Conservation (phyloP, 495 filamentous ascomycete genomes). For the Xylaria curta region DNA sequence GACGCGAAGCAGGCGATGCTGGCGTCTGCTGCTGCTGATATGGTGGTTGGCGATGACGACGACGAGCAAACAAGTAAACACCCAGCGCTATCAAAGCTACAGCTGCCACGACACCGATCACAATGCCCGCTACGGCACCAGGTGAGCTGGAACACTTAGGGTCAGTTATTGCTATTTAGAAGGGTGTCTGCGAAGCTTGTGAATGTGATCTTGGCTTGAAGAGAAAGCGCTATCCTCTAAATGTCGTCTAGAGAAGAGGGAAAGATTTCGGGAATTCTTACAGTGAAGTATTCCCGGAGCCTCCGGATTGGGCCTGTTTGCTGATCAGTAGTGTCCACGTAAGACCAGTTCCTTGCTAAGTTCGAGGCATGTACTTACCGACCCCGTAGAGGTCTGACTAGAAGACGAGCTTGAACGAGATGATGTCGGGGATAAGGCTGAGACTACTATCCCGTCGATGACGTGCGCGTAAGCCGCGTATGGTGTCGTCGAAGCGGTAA, state of each 20-base stretch:
- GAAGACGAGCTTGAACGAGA: not conserved
- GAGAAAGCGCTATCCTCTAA: not conserved
- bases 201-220: not conserved
- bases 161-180: not conserved
- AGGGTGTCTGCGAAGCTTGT: not conserved
- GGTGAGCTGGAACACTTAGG: not conserved
- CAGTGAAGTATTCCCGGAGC: not conserved
- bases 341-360: not conserved
- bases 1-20: not conserved
- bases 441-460: slow-evolving; percentile 34
- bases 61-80: slow-evolving; percentile 15
- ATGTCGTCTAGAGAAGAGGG: not conserved
- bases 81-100: slow-evolving; percentile 11
- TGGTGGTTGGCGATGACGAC: slow-evolving; percentile 5
- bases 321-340: not conserved
- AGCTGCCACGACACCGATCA: slow-evolving; percentile 25
- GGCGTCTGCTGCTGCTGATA: not conserved
- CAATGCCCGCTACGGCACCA: slow-evolving; percentile 32
- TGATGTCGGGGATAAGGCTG: slow-evolving; percentile 27
- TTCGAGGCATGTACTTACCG: not conserved
- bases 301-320: slow-evolving; percentile 4
- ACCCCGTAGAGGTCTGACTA: not conserved
- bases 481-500: slow-evolving; percentile 29
- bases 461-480: slow-evolving; percentile 33
- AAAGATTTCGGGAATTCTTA: not conserved